Percentiles rank a stretch among this genome's conserved stretches.
Evolutionary conservation across 1,139 yeast genomes (phyloP).

Genomic region (Saccharomycopsis phalli): DNA sequence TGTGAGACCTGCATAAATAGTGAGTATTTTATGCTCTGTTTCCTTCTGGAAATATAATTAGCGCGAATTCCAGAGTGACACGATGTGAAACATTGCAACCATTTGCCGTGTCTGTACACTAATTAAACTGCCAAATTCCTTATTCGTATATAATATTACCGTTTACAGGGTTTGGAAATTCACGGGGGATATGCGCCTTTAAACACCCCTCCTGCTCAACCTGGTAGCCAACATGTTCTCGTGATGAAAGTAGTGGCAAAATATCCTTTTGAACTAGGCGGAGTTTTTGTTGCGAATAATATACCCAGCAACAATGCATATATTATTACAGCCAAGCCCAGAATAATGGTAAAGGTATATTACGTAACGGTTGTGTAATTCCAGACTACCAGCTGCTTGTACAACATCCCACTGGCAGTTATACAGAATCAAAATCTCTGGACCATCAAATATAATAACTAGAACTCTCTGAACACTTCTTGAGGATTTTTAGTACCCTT

Average conservation of each 20-base stretch:
- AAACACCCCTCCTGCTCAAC: slow-evolving; percentile 19
- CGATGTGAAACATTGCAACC: no score
- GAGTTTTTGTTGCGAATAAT: slow-evolving; percentile 4
- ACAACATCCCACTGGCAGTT: slow-evolving; percentile 36
- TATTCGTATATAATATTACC: no score
- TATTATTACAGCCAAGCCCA: slow-evolving; percentile 45
- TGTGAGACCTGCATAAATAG: no score
- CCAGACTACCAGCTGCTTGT: slow-evolving; percentile 29
- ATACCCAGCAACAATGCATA: slow-evolving; percentile 42
- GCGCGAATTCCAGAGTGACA: no score
- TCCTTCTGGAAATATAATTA: no score
- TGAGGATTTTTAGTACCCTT: slow-evolving; percentile 59
- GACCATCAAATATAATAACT: slow-evolving; percentile 57
- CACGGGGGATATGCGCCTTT: slow-evolving; percentile 6
- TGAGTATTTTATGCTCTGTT: no score
- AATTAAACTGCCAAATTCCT: no score
- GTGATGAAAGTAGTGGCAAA: slow-evolving; percentile 4
- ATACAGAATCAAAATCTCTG: no score
- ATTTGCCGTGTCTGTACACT: no score
- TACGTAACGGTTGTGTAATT: no score
- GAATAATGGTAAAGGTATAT: slow-evolving; percentile 68
- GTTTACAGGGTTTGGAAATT: no score
- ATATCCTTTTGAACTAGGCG: no score
- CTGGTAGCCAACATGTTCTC: slow-evolving; percentile 9
- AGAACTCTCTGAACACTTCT: slow-evolving; percentile 67